phyloP scores from a whole-genome alignment of 176 grass and related monocot genomes.

The Alopecurus myosuroides region DNA sequence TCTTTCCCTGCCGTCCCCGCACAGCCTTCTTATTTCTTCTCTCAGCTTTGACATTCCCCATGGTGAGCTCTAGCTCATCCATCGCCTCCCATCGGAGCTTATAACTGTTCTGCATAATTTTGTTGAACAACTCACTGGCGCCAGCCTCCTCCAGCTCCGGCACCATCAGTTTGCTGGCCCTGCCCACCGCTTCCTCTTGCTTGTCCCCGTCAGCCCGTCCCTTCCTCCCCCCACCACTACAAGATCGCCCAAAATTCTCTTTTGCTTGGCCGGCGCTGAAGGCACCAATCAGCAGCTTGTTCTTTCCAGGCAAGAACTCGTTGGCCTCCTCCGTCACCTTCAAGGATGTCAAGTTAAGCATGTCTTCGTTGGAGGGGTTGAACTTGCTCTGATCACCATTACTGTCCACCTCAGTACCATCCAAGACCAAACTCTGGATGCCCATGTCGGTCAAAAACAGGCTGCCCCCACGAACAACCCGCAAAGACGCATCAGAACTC shows the following conservation, averaged over 20 bases:
- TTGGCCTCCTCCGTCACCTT: conserved; percentile 45
- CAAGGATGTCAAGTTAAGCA: conserved; percentile 3
- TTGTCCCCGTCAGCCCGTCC: not conserved
- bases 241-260: not conserved
- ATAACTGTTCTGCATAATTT: conserved; percentile 3
- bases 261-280: not conserved
- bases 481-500: not conserved
- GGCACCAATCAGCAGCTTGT: not conserved
- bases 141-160: conserved; percentile 11
- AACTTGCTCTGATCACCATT: not conserved
- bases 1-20: not conserved
- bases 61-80: conserved; percentile 7
- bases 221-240: conserved; percentile 6
- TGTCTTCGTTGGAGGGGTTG: not conserved
- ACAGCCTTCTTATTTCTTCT: conserved; percentile 9
- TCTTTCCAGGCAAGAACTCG: conserved; percentile 47
- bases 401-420: not conserved
- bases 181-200: conserved; percentile 23
- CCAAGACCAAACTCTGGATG: not conserved
- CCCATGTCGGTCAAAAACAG: not conserved
- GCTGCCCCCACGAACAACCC: not conserved
- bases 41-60: not conserved
- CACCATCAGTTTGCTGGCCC: conserved; percentile 34
- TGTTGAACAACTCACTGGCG: conserved; percentile 36
- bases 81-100: not conserved